These are phyloP conservation scores for Haematococcus sp. DNA, from an alignment of 139 green algal species.

Conservation along the genomic window DNA sequence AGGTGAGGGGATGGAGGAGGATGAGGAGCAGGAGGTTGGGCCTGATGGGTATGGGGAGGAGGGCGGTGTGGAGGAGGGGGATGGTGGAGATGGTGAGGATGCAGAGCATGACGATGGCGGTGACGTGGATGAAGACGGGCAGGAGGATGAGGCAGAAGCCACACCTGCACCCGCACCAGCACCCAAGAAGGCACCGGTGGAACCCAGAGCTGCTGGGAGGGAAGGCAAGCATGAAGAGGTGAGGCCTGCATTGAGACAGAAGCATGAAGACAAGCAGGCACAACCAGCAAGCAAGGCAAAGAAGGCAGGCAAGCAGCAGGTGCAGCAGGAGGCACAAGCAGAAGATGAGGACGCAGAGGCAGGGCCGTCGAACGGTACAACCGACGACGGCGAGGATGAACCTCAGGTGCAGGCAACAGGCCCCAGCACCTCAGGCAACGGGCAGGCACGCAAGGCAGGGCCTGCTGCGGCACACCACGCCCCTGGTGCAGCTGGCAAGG, in stretches of 20 bases:
- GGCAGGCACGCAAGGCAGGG: no score
- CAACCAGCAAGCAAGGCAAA: no score
- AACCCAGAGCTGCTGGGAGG: background rate
- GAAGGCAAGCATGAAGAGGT: background rate
- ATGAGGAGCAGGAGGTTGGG: background rate
- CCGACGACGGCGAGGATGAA: no score
- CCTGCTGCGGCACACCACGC: no score
- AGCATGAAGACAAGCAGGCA: background rate
- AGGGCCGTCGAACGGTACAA: no score
- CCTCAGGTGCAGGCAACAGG: no score
- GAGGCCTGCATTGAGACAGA: background rate
- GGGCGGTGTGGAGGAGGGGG: background rate
- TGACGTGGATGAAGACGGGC: background rate
- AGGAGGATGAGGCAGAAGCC: background rate
- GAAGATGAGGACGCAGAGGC: no score
- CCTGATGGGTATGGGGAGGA: background rate
- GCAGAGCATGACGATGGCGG: background rate
- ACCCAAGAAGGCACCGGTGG: background rate
- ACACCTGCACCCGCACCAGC: background rate
- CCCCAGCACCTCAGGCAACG: no score
- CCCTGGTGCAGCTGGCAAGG: background rate
- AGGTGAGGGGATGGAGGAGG: constrained; percentile 1
- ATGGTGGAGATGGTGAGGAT: background rate
- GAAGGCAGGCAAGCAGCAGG: background rate
- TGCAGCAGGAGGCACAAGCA: background rate